These are phyloP conservation scores for Erythrobasidium hasegawianum DNA, from an alignment of 1,284 basidiomycete species.

Conservation along the genomic window DNA sequence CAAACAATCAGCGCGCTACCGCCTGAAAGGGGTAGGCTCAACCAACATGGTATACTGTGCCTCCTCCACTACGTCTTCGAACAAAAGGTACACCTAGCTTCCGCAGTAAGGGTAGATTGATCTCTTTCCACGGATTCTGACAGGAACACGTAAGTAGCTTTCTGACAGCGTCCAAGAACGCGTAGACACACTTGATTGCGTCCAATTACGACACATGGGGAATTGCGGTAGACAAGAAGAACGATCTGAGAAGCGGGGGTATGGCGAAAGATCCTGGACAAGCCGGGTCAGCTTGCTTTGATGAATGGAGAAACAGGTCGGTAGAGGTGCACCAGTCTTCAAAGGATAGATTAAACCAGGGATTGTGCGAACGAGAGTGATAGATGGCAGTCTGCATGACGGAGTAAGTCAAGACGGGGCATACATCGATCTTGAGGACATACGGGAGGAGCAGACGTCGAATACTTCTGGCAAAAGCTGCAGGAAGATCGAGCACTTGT, in stretches of 20 bases:
- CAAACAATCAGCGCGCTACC: slow-evolving; percentile 14
- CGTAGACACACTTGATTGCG: slow-evolving; percentile 70
- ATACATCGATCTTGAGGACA: no score
- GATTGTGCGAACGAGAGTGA: slow-evolving; percentile 74
- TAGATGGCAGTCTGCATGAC: slow-evolving; percentile 55
- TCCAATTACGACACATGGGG: slow-evolving; percentile 88
- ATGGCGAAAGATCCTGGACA: slow-evolving; percentile 73
- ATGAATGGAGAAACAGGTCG: no score
- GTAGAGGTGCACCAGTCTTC: slow-evolving; percentile 74
- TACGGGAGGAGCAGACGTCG: no score
- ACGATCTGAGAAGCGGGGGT: slow-evolving; percentile 64
- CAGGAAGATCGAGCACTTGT: no score
- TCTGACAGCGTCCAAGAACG: no score
- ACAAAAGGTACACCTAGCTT: slow-evolving; percentile 69
- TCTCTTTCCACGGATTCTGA: slow-evolving; percentile 99
- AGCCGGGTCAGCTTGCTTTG: not conserved
- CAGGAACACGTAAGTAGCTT: no score
- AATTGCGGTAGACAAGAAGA: slow-evolving; percentile 82
- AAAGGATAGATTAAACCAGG: slow-evolving; percentile 87
- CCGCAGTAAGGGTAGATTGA: slow-evolving; percentile 63
- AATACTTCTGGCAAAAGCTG: no score
- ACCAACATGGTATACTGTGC: slow-evolving; percentile 92
- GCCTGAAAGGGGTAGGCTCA: no score
- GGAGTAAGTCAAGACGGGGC: not conserved
- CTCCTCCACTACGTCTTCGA: slow-evolving; percentile 87